Evolutionary conservation across 2,329 filamentous ascomycete species (phyloP), one percentile per base, ranked within the genome.

Genomic region (Curvularia sp.): DNA sequence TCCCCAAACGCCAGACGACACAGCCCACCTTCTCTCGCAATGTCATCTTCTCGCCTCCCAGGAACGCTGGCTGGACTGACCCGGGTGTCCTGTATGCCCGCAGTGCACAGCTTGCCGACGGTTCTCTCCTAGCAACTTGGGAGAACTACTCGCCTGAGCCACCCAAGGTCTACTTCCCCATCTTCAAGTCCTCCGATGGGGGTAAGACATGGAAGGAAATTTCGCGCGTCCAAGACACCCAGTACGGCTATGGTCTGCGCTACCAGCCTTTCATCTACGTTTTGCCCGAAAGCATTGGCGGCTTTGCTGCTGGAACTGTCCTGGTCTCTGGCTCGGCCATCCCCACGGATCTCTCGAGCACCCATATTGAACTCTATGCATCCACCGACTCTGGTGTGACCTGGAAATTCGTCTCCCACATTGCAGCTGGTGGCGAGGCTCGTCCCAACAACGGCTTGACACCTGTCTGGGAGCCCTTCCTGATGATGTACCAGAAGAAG

Each of bases 391-490:
- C 79, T 44, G 89, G 88, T 6, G 51, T 55, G 35, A 87, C 83
- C 1, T 92, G 89, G 89, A 77, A 84, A 28, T 91, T 90, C 64
- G 83, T 90, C 52, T 88, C 85, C 58, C 83, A 86, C 63, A 84
- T 91, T 44, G 88, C 88, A 0, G 77, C 79, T 1, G 89, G 89
- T 33, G 87, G 87, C n/a, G 81, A 81, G 47, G 87, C 88, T 2
- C 67, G 79, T 0, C 84, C 88, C 3, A 82, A 85, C 68, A 89
- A 91, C 67, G 88, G 86, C 1, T 73, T 86, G 38, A 89, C 87
- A 0, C 87, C 88, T 0, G 86, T 92, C 20, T 92, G 89, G 89
- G 89, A 92, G 73, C 89, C 89, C 0, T 90, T 89, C 73, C 75
- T 91, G 42, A 82, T 83, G 71, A 79, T 83, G 44, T 82, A 87